phyloP scores from a whole-genome alignment of 2,329 filamentous ascomycete genomes.

The Clonostachys byssicola region DNA sequence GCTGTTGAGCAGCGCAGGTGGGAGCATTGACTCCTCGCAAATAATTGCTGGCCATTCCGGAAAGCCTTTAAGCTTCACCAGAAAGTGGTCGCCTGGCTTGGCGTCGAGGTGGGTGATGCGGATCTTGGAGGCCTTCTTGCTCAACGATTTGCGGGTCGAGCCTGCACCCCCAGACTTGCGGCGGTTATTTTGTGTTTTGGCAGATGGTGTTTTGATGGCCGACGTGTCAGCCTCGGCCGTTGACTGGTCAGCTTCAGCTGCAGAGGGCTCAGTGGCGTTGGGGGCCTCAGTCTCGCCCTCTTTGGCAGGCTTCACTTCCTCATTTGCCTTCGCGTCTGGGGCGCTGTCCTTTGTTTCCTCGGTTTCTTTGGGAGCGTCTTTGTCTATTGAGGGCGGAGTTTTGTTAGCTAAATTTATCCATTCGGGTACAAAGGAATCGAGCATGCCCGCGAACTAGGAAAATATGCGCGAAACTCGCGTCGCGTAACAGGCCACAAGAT shows the following conservation, averaged over 20 bases:
- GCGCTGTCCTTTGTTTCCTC: slow-evolving; percentile 19
- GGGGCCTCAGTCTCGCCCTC: slow-evolving; percentile 46
- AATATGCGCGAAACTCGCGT: slow-evolving; percentile 19
- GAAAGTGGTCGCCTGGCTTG: slow-evolving; percentile 85
- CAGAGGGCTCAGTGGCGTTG: slow-evolving; percentile 11
- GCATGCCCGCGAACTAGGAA: not conserved
- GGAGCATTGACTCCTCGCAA: slow-evolving; percentile 92
- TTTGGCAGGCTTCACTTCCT: slow-evolving; percentile 18
- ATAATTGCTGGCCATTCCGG: slow-evolving; percentile 93
- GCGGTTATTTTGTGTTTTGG: slow-evolving; percentile 38
- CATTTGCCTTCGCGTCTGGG: slow-evolving; percentile 11
- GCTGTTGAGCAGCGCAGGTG: slow-evolving; percentile 67
- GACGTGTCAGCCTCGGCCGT: slow-evolving; percentile 9
- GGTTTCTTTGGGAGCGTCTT: slow-evolving; percentile 8
- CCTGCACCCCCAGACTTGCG: slow-evolving; percentile 72
- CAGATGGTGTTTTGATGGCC: slow-evolving; percentile 25
- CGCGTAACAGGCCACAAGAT: not conserved
- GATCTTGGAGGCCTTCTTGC: slow-evolving; percentile 77
- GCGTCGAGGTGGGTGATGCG: slow-evolving; percentile 72
- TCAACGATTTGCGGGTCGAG: slow-evolving; percentile 74
- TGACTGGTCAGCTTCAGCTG: slow-evolving; percentile 12
- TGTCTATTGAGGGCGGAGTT: not conserved
- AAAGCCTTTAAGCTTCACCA: slow-evolving; percentile 91
- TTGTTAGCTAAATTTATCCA: not conserved
- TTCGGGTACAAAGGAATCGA: not conserved